Evolutionary conservation across 2,329 filamentous ascomycete species (phyloP).

Genomic region (Pochonia chlamydosporia): DNA sequence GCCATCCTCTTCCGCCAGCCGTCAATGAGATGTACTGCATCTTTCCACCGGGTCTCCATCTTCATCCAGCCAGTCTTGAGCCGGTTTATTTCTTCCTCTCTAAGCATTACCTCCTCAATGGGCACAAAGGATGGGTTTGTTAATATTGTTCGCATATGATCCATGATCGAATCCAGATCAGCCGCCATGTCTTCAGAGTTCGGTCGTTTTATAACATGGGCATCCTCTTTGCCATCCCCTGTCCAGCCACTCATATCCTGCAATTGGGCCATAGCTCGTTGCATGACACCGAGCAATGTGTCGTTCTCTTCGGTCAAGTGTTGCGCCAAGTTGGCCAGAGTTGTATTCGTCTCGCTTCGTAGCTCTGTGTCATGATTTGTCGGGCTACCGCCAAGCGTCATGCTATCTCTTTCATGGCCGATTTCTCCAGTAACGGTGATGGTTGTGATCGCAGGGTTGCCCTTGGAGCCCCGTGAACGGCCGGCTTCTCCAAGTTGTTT

Average conservation of each 20-base stretch:
- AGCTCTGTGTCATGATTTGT: conserved; percentile 57
- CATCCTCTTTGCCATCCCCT: conserved; percentile 28
- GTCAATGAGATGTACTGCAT: conserved; percentile 86
- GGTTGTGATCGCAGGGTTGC: conserved; percentile 47
- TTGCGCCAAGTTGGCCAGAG: conserved; percentile 78
- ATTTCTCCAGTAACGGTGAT: conserved; percentile 53
- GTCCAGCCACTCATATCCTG: conserved; percentile 60
- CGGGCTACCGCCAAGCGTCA: conserved; percentile 13
- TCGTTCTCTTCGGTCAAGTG: conserved; percentile 91
- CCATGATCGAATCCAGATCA: conserved; percentile 72
- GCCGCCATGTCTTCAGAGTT: conserved; percentile 60
- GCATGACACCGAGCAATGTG: conserved; percentile 64
- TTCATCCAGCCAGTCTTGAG: conserved; percentile 84
- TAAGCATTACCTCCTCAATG: conserved; percentile 86
- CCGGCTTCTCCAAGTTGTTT: conserved; percentile 71
- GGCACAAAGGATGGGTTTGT: conserved; percentile 96
- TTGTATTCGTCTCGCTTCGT: conserved; percentile 83
- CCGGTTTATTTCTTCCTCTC: conserved; percentile 83
- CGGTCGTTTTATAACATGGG: conserved; percentile 28
- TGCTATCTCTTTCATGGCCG: conserved; percentile 40
- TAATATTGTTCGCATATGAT: conserved; percentile 75
- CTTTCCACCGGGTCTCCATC: conserved; percentile 87
- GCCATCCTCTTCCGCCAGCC: conserved; percentile 83
- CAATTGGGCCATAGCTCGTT: conserved; percentile 65
- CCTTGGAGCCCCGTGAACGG: conserved; percentile 52